phyloP scores from a whole-genome alignment of 1,284 basidiomycete species.

The Trichosporon faecale region DNA sequence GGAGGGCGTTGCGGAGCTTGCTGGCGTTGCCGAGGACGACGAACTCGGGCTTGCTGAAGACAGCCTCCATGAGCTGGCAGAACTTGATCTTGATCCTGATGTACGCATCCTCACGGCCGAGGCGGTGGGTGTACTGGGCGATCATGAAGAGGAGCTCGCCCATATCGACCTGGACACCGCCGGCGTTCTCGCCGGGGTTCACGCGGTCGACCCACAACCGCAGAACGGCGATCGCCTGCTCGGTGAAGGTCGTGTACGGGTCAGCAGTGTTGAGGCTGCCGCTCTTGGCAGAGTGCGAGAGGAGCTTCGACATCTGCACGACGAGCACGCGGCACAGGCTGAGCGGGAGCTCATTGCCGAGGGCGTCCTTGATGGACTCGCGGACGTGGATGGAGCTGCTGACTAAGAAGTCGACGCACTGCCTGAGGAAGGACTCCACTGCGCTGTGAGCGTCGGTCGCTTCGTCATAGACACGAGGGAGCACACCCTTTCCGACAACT shows the following conservation, averaged over 20 bases:
- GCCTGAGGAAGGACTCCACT: slow-evolving; percentile 64
- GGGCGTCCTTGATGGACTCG: slow-evolving; percentile 72
- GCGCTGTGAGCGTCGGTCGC: slow-evolving; percentile 58
- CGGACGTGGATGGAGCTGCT: slow-evolving; percentile 64
- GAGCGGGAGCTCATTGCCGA: slow-evolving; percentile 73
- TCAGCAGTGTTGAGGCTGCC: slow-evolving; percentile 58
- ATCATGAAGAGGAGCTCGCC: slow-evolving; percentile 64
- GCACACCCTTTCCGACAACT: slow-evolving; percentile 60
- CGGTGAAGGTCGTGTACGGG: slow-evolving; percentile 64
- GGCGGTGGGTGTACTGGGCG: slow-evolving; percentile 65
- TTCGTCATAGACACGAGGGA: slow-evolving; percentile 68
- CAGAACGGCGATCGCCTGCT: slow-evolving; percentile 68
- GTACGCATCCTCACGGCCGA: slow-evolving; percentile 57
- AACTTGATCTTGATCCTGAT: slow-evolving; percentile 71
- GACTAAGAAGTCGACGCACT: slow-evolving; percentile 68
- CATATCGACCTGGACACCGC: slow-evolving; percentile 65
- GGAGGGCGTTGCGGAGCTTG: slow-evolving; percentile 63
- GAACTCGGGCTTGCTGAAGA: slow-evolving; percentile 63
- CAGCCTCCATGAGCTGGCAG: slow-evolving; percentile 67
- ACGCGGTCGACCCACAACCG: slow-evolving; percentile 72
- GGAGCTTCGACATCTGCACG: slow-evolving; percentile 65
- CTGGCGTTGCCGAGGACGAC: slow-evolving; percentile 66
- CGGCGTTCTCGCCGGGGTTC: slow-evolving; percentile 61
- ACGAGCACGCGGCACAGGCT: slow-evolving; percentile 65
- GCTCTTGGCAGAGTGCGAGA: slow-evolving; percentile 36